Conservation (phyloP, 2,329 filamentous ascomycete species). For the Alternaria burnsii region DNA sequence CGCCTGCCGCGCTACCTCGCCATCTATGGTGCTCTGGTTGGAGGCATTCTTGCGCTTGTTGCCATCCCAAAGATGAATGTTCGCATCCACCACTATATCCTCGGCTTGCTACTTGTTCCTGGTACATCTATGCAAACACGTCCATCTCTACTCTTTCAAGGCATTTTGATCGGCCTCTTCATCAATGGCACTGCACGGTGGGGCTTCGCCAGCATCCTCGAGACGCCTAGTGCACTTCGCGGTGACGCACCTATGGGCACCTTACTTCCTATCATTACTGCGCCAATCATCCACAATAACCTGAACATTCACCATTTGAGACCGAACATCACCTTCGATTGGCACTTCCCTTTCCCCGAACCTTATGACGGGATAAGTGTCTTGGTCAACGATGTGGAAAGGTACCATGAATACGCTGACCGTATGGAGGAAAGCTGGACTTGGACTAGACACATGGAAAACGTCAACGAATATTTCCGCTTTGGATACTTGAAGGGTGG, state of each 20-base stretch:
- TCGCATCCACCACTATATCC: conserved; percentile 93
- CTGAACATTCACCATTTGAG: conserved; percentile 52
- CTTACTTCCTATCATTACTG: conserved; percentile 61
- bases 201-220: conserved; percentile 89
- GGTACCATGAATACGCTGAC: conserved; percentile 74
- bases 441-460: conserved; percentile 63
- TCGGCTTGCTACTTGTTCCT: conserved; percentile 84
- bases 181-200: conserved; percentile 93
- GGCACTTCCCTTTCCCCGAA: conserved; percentile 56
- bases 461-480: conserved; percentile 74
- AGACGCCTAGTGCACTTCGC: conserved; percentile 78
- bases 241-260: conserved; percentile 64
- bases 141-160: conserved; percentile 85
- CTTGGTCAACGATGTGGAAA: conserved; percentile 85
- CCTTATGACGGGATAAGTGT: conserved; percentile 78
- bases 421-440: conserved; percentile 57
- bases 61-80: conserved; percentile 79
- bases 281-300: conserved; percentile 56
- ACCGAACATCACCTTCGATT: conserved; percentile 71
- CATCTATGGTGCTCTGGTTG: conserved; percentile 80
- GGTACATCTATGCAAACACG: conserved; percentile 90
- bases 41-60: conserved; percentile 77
- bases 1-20: conserved; percentile 79
- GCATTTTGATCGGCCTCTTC: conserved; percentile 87
- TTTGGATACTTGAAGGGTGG: conserved; percentile 78